These are phyloP conservation scores for Butyriboletus loyo DNA, from an alignment of 768 basidiomycete species.

Conservation along the genomic window DNA sequence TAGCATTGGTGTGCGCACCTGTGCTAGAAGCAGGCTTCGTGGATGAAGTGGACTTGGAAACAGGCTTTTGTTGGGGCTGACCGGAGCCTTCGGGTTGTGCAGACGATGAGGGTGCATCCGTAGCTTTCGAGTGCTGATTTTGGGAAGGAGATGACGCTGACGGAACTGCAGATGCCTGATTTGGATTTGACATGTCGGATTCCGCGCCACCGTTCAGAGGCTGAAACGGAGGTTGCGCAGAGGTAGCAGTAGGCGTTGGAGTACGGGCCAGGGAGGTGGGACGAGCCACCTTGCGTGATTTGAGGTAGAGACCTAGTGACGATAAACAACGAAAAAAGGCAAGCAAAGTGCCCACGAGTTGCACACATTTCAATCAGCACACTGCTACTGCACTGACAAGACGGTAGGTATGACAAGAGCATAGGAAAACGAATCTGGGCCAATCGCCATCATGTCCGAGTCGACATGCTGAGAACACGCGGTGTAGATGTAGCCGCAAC, in stretches of 20 bases:
- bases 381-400: conserved; percentile 34
- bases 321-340: conserved; percentile 33
- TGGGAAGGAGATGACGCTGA: conserved; percentile 25
- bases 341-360: conserved; percentile 36
- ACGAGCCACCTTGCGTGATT: conserved; percentile 73
- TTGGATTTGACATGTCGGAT: conserved; percentile 36
- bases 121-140: conserved; percentile 32
- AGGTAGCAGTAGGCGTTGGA: conserved; percentile 34
- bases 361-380: conserved; percentile 41
- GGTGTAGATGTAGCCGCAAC: conserved; percentile 29
- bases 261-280: conserved; percentile 55
- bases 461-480: conserved; percentile 36
- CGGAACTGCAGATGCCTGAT: conserved; percentile 34
- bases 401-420: conserved; percentile 32
- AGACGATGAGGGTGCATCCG: conserved; percentile 27
- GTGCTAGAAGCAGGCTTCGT: conserved; percentile 27
- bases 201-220: conserved; percentile 34
- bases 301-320: conserved; percentile 76
- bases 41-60: conserved; percentile 24
- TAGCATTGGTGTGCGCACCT: conserved; percentile 31
- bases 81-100: conserved; percentile 24
- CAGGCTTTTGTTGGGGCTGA: conserved; percentile 26
- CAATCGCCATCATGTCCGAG: conserved; percentile 35
- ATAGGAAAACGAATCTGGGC: conserved; percentile 31
- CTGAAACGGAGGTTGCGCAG: conserved; percentile 30